Conservation (phyloP, 179 eudicot species). For the Vitellaria paradoxa region DNA sequence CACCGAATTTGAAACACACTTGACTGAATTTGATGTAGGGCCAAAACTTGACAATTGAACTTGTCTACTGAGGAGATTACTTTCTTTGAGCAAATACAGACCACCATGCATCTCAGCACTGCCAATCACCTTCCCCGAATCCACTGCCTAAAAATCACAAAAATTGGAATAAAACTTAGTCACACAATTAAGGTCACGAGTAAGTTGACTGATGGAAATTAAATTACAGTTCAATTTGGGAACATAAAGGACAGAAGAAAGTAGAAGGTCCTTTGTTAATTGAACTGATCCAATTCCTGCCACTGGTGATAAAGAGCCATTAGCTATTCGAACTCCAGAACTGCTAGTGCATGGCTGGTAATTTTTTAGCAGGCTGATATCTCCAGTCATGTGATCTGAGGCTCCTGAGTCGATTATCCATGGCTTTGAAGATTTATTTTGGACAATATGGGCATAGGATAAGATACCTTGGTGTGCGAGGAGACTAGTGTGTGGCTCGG, state of each 20-base stretch:
- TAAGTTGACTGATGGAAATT: background rate
- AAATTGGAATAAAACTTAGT: constrained; percentile 5
- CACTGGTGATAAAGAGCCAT: background rate
- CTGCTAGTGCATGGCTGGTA: too few species aligned
- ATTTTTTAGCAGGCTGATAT: too few species aligned
- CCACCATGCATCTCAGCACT: background rate
- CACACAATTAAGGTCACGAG: background rate
- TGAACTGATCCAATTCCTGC: background rate
- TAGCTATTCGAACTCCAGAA: too few species aligned
- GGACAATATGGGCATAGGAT: background rate
- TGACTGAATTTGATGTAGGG: too few species aligned
- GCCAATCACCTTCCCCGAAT: constrained; percentile 17
- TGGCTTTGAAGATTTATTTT: background rate
- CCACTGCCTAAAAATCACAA: constrained; percentile 10
- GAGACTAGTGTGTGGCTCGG: background rate
- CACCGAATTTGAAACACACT: background rate
- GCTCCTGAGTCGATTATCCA: background rate
- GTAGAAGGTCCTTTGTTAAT: background rate
- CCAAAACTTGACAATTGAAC: too few species aligned
- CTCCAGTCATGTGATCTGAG: too few species aligned
- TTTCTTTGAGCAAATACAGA: background rate
- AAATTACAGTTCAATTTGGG: constrained; percentile 4
- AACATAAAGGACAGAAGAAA: background rate
- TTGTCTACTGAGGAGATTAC: too few species aligned
- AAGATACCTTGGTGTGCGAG: constrained; percentile 3